Percentiles rank a stretch among this genome's conserved stretches.
Conservation (phyloP, 805 yeast genomes). For the Cyberlindnera japonica region DNA sequence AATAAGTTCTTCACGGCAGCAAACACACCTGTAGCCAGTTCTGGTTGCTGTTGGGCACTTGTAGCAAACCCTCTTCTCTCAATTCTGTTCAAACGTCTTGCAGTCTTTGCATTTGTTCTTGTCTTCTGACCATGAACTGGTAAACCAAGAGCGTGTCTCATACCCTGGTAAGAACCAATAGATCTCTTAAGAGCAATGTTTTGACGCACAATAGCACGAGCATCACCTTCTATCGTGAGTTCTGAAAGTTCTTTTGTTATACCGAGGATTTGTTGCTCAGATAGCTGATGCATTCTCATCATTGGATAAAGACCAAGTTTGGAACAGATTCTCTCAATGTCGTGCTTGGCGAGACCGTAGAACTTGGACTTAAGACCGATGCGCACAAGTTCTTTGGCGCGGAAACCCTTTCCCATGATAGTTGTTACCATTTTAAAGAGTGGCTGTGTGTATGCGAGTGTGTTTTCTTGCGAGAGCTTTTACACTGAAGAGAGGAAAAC, state of each 20-base stretch:
- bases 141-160: constrained; percentile 79
- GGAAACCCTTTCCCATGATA: constrained; percentile 29
- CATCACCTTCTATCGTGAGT: constrained; percentile 77
- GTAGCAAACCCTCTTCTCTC: constrained; percentile 50
- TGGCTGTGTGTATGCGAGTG: background rate
- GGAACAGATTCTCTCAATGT: constrained; percentile 76
- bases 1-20: constrained; percentile 25
- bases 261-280: constrained; percentile 82
- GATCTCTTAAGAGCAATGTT: constrained; percentile 76
- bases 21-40: constrained; percentile 16
- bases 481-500: background rate
- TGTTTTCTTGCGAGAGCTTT: too few species aligned
- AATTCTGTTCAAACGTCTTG: constrained; percentile 75
- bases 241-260: constrained; percentile 84
- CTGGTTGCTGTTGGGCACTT: constrained; percentile 1
- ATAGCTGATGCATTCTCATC: constrained; percentile 91
- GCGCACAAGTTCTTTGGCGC: constrained; percentile 28
- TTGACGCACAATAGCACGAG: constrained; percentile 66
- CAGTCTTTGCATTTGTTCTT: constrained; percentile 86
- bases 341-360: constrained; percentile 78
- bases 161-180: constrained; percentile 84
- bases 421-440: constrained; percentile 24
- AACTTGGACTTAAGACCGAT: constrained; percentile 76
- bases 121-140: constrained; percentile 92
- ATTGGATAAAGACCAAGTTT: constrained; percentile 87